A percentile compares a stretch with the other conserved stretches of the same genome.
Conservation (phyloP, 208 protist species). For the Leishmania mexicana region DNA sequence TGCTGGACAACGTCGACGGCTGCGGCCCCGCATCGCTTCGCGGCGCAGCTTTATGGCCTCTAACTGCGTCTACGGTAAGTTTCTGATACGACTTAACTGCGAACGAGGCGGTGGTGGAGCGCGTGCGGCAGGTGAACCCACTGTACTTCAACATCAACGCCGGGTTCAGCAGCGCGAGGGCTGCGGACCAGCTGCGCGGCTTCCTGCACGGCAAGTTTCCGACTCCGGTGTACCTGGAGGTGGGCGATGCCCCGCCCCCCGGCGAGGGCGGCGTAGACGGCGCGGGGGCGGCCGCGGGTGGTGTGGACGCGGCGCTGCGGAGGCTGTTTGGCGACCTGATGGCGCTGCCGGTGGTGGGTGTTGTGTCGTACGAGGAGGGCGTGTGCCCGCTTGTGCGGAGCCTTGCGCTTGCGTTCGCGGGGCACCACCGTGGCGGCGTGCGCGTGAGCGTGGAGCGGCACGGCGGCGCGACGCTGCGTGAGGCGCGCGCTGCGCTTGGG, state of each 20-base stretch:
- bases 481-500: slow-evolving; percentile 13
- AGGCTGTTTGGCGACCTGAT: slow-evolving; percentile 38
- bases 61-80: slow-evolving; percentile 27
- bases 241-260: background rate
- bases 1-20: slow-evolving; percentile 60
- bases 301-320: slow-evolving; percentile 13
- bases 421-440: slow-evolving; percentile 37
- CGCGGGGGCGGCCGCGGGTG: background rate
- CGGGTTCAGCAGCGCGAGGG: slow-evolving; percentile 7
- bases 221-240: slow-evolving; percentile 27
- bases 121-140: slow-evolving; percentile 17
- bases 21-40: slow-evolving; percentile 42
- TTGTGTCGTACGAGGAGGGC: slow-evolving; percentile 41
- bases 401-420: slow-evolving; percentile 42
- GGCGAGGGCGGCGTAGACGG: background rate
- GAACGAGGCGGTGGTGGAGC: slow-evolving; percentile 13
- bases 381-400: slow-evolving; percentile 56
- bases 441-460: slow-evolving; percentile 3
- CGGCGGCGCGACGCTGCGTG: slow-evolving; percentile 16
- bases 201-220: slow-evolving; percentile 33
- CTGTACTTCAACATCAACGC: slow-evolving; percentile 58
- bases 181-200: slow-evolving; percentile 17
- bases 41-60: slow-evolving; percentile 2
- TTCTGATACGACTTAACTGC: slow-evolving; percentile 15
- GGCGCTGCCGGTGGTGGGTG: slow-evolving; percentile 41